Conservation (phyloP, 768 basidiomycete species). For the Sporobolomyces pararoseus region DNA sequence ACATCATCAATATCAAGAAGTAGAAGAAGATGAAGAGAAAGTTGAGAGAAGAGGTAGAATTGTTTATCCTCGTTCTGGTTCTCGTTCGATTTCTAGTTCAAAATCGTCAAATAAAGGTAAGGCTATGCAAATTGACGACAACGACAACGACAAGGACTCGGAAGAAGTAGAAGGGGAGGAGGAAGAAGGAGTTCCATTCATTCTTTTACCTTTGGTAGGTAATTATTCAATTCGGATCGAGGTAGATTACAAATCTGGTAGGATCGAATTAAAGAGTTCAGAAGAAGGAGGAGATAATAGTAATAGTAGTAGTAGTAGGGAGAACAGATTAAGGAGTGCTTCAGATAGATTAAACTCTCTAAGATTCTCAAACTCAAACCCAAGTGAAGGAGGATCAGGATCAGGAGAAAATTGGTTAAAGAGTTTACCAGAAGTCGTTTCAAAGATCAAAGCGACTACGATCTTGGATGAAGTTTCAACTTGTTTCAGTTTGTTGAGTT, state of each 20-base stretch:
- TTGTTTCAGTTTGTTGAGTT: constrained; percentile 10
- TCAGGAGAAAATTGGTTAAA: constrained; percentile 18
- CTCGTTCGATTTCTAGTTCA: too few species aligned
- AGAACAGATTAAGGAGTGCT: not conserved
- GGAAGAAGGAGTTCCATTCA: too few species aligned
- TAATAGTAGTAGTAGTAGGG: not conserved
- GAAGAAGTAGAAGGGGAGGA: too few species aligned
- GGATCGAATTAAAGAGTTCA: constrained; percentile 15
- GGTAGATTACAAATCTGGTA: constrained; percentile 11
- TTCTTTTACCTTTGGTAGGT: too few species aligned
- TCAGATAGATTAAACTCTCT: not conserved
- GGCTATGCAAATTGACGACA: too few species aligned
- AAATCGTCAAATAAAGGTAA: too few species aligned
- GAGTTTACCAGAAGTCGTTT: constrained; percentile 16
- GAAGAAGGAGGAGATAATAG: not conserved
- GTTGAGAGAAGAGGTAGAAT: too few species aligned
- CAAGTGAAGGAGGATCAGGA: not conserved
- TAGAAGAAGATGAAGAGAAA: too few species aligned
- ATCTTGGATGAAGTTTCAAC: not conserved
- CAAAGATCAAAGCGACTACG: constrained; percentile 21
- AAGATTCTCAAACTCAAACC: not conserved
- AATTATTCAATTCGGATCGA: too few species aligned
- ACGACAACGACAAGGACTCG: too few species aligned
- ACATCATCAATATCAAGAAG: too few species aligned
- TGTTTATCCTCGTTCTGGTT: too few species aligned